A percentile compares a stretch with the other conserved stretches of the same genome.
Evolutionary conservation across 495 filamentous ascomycete genomes (phyloP).

Genomic region (Neurospora sublineolata): DNA sequence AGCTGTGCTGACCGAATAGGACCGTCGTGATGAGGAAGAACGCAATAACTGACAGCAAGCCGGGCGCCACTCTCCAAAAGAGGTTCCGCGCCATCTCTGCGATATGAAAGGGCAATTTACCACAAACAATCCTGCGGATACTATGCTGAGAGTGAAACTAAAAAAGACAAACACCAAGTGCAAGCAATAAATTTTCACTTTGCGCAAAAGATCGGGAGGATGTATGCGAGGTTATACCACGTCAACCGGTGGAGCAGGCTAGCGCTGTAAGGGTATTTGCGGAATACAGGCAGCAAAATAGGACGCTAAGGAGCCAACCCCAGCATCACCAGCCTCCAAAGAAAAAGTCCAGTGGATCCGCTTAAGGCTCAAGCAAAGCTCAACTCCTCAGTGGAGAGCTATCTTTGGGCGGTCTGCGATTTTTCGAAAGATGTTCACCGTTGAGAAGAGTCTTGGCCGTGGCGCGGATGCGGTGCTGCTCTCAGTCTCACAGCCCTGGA

Average conservation of each 20-base stretch:
- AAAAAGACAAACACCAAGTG: neutral
- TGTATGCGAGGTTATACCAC: neutral
- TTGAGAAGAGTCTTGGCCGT: neutral
- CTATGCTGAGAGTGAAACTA: neutral
- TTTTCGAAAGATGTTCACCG: neutral
- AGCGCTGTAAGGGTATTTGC: neutral
- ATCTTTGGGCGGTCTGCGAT: neutral
- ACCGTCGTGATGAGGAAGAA: slow-evolving; percentile 17
- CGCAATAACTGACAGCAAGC: slow-evolving; percentile 16
- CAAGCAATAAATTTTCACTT: neutral
- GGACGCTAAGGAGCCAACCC: neutral
- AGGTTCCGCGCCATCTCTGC: slow-evolving; percentile 8
- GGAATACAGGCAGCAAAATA: neutral
- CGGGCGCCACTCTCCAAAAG: slow-evolving; percentile 4
- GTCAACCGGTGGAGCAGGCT: neutral
- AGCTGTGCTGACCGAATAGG: slow-evolving; percentile 19
- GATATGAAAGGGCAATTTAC: neutral
- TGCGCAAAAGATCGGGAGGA: neutral
- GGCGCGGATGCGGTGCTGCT: neutral
- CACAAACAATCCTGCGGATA: neutral
- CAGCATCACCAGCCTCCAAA: neutral
- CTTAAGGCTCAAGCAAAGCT: neutral
- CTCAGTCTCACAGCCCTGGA: neutral
- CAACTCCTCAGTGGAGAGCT: neutral
- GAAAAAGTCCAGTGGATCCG: neutral